Base-by-base conservation (phyloP, 208 protist genomes). In the Kentomonas sorsogonicus region DNA sequence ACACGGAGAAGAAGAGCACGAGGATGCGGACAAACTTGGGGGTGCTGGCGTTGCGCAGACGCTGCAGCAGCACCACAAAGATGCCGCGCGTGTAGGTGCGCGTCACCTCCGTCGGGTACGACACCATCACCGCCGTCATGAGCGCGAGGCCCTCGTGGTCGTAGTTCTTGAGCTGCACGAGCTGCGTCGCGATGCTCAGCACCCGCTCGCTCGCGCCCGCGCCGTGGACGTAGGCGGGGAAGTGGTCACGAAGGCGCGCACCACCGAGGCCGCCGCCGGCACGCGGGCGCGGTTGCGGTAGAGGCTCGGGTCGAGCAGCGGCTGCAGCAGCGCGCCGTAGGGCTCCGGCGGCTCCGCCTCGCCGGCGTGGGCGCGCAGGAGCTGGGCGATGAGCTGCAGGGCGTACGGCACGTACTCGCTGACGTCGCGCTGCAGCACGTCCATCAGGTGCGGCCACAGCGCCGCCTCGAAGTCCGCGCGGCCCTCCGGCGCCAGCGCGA, bases 391-490 rank as follows among this genome's bases (percentile, higher is more conserved):
- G 0, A 99, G 68, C 72, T 99, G 97, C 63, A 98, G 95, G 20
- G 87, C 87, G 66, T 98, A 99, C 16, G 97, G 96, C n/a, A 91
- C 69, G 57, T 97, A 98, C 71, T 99, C 97, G 45, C 77, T 30
- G 31, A 98, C 86, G 67, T 98, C 95, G 47, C 91, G 78, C 5
- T 67, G 53, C 1, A 98, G 74, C 50, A 98, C 91, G 66, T 72
- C 69, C 27, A 79, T 65, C 50, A 98, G 84, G 25, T 69, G 72
- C 20, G 78, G 68, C 75, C 96, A 97, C 26, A 99, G 65, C 7
- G 64, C 43, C 18, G 57, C 52, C 68, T 98, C 95, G 60, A 98
- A 81, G 26, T 56, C 72, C 4, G 57, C 23, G 3, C 73, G 63
- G 36, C 77, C 60, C 20, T 69, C 33, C 10, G 77, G 78, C 27